Base-by-base conservation (phyloP, 2,329 filamentous ascomycete species). In the Colletotrichum shisoi region DNA sequence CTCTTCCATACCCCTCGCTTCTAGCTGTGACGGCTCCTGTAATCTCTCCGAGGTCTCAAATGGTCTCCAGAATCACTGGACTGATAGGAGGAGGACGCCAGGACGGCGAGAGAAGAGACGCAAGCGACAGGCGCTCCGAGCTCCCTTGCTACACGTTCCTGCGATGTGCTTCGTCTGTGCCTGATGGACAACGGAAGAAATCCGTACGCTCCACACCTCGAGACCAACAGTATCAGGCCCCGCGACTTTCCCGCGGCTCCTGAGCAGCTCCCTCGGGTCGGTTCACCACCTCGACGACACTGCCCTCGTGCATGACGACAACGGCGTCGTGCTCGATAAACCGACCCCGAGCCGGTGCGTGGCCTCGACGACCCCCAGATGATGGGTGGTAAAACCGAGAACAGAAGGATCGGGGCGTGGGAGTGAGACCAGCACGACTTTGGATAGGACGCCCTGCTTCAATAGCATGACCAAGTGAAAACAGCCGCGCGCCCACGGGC, bases 401-500 rank as follows among this genome's bases (percentile, higher is more conserved):
- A 34, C 2, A 34, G 8, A 34, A 34, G 8, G 31, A 7, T 34
- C 8, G 27, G 27, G 7, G 27, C 8, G 31, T 34, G 31, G 8
- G 31, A 34, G 31, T 3, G 31, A 34, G 9, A 71, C 70, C 1
- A 74, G 74, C 3, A 75, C 60, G 4, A 75, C 31, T 11, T 34
- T 65, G 12, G 74, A 76, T 4, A 76, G 39, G 4, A 76, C 72
- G 58, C 71, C 72, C 45, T 76, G 74, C 17, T 76, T 74, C 53
- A 76, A 76, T 9, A 74, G 68, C 8, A 76, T 60, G 0, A 74
- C 76, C 11, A 76, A 76, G 44, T 76, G 75, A 17, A 76, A 76
- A 31, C 68, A 42, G 3, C 72, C 74, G 1, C 40, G 46, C 34
- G 71, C 44, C 39, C 70, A 68, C 11, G 75, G 74, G 4, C 75